These are phyloP conservation scores for Borovskyia barvae DNA, from an alignment of 208 protist genomes.

Conservation along the genomic window DNA sequence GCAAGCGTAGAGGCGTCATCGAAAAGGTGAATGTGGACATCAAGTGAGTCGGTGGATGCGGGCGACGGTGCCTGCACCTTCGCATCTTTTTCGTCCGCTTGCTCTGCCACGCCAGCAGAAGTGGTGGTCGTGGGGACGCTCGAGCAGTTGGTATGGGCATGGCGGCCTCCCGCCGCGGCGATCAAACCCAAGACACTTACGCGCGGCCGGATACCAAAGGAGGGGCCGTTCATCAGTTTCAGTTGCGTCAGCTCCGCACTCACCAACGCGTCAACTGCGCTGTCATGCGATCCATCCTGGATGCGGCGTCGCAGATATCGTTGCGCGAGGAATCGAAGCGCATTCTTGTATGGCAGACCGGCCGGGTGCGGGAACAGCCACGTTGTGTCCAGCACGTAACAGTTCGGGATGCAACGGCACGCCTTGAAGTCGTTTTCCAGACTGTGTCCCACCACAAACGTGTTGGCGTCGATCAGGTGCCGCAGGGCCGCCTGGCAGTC, in stretches of 20 bases:
- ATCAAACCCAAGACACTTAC: conserved; percentile 69
- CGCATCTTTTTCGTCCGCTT: not conserved
- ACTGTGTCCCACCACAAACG: conserved; percentile 91
- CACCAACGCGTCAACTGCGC: conserved; percentile 73
- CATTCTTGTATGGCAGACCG: conserved; percentile 79
- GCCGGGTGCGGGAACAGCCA: conserved; percentile 89
- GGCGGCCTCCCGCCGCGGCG: conserved; percentile 17
- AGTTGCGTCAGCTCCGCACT: conserved; percentile 81
- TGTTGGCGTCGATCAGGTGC: conserved; percentile 54
- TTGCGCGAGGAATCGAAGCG: conserved; percentile 77
- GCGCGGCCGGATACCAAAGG: conserved; percentile 60
- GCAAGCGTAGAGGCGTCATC: conserved; percentile 37
- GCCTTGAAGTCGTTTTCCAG: conserved; percentile 94
- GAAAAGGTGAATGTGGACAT: conserved; percentile 52
- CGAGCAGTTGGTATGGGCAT: not conserved
- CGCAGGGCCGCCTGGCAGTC: conserved; percentile 76
- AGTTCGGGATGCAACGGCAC: conserved; percentile 79
- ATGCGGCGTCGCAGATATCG: conserved; percentile 81
- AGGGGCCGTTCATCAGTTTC: conserved; percentile 74
- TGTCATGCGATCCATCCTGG: conserved; percentile 87
- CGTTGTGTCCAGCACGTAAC: conserved; percentile 85
- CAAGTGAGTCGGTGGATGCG: no score
- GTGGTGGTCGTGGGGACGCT: not conserved
- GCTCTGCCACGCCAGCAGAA: not conserved
- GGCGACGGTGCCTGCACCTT: not conserved